These are phyloP conservation scores for Yamadazyma sp. DNA, from an alignment of 805 yeast species.

Conservation along the genomic window DNA sequence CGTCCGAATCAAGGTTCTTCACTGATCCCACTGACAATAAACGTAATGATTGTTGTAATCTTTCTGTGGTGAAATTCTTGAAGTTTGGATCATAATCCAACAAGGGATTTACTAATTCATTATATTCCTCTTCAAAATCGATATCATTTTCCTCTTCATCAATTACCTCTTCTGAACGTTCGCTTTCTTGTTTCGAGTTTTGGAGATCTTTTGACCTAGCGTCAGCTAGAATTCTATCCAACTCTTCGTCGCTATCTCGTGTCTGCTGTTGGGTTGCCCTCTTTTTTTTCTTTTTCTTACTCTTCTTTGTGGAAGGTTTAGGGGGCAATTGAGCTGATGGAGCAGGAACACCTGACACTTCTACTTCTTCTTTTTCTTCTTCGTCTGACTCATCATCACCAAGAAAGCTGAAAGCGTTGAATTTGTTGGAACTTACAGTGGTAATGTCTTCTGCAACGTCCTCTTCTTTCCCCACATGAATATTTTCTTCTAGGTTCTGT, in stretches of 20 bases:
- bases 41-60: conserved; percentile 39
- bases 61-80: conserved; percentile 45
- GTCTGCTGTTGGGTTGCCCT: conserved; percentile 9
- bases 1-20: conserved; percentile 70
- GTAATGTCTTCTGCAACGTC: neutral
- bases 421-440: conserved; percentile 7
- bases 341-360: conserved; percentile 1
- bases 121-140: conserved; percentile 27
- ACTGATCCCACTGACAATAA: conserved; percentile 45
- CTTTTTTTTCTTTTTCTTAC: conserved; percentile 21
- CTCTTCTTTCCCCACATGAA: too few species aligned
- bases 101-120: conserved; percentile 25
- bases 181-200: neutral
- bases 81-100: conserved; percentile 45
- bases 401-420: conserved; percentile 17
- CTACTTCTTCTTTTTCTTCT: conserved; percentile 18
- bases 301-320: conserved; percentile 19
- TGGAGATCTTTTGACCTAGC: conserved; percentile 25
- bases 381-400: conserved; percentile 18
- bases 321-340: neutral
- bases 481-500: conserved; percentile 20
- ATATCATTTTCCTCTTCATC: conserved; percentile 10
- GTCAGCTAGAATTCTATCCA: conserved; percentile 55
- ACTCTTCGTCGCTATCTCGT: conserved; percentile 54
- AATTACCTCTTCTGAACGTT: neutral